Percentiles rank a stretch among this genome's conserved stretches.
These are phyloP conservation scores for Pouteria glomerata DNA, from an alignment of 148 eudicot genomes.

Conservation along the genomic window DNA sequence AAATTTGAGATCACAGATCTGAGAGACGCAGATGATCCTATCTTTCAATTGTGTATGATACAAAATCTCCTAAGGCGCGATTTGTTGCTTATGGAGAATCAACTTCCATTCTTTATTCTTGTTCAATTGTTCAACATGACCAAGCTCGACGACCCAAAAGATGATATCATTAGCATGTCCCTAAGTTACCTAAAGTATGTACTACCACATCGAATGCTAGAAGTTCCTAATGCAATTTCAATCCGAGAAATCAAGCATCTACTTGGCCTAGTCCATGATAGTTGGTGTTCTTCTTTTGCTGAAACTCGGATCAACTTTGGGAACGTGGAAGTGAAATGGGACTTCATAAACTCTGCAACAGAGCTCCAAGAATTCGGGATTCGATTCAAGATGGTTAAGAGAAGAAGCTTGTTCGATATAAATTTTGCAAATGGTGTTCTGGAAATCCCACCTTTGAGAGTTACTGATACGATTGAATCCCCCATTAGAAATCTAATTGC, in stretches of 20 bases:
- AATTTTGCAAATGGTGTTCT: background rate
- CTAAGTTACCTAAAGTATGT: background rate
- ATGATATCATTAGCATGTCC: no score
- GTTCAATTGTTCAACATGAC: no score
- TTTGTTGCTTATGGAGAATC: constrained; percentile 19
- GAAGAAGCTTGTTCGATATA: background rate
- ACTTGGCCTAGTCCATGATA: constrained; percentile 15
- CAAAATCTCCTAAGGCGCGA: constrained; percentile 6
- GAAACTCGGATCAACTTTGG: background rate
- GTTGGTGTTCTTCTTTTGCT: background rate
- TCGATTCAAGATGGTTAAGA: no score
- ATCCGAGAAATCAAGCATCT: constrained; percentile 6
- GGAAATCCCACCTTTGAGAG: constrained; percentile 2
- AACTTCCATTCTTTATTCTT: no score
- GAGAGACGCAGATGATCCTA: constrained; percentile 12
- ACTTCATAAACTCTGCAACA: constrained; percentile 1
- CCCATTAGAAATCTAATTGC: constrained; percentile 6
- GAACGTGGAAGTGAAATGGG: background rate
- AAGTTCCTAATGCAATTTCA: background rate
- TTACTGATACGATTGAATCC: background rate
- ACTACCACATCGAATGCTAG: background rate
- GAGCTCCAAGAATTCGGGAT: constrained; percentile 10
- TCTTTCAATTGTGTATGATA: constrained; percentile 11
- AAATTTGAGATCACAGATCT: background rate
- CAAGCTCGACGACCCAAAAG: no score